These are phyloP conservation scores for Endocalyx cinctus DNA, from an alignment of 2,329 filamentous ascomycete species.

Conservation along the genomic window DNA sequence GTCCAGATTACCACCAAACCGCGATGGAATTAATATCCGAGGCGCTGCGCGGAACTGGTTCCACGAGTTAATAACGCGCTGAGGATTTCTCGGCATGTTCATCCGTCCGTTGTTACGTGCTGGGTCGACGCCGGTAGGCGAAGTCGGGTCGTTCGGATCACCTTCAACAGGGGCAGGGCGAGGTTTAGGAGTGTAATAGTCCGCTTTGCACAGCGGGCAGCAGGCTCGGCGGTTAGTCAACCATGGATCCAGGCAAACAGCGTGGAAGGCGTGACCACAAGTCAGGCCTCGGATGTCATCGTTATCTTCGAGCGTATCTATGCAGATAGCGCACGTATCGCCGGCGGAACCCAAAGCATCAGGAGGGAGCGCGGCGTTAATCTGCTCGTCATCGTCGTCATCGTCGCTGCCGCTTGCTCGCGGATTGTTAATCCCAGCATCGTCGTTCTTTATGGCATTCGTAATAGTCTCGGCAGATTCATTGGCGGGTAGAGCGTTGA, in stretches of 20 bases:
- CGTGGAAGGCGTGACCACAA: slow-evolving; percentile 98
- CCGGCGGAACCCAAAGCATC: slow-evolving; percentile 78
- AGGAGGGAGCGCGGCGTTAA: slow-evolving; percentile 74
- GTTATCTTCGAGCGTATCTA: slow-evolving; percentile 89
- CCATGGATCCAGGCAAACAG: slow-evolving; percentile 94
- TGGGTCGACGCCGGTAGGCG: slow-evolving; percentile 21
- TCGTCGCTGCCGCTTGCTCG: slow-evolving; percentile 42
- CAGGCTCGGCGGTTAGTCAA: slow-evolving; percentile 89
- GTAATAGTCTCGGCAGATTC: slow-evolving; percentile 13
- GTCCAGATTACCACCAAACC: slow-evolving; percentile 13
- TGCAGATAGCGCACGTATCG: slow-evolving; percentile 93
- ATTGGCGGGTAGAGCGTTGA: slow-evolving; percentile 4
- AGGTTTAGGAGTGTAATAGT: slow-evolving; percentile 94
- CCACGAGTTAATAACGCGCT: slow-evolving; percentile 32
- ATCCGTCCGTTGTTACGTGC: slow-evolving; percentile 39
- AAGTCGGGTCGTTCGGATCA: slow-evolving; percentile 27
- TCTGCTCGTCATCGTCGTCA: slow-evolving; percentile 75
- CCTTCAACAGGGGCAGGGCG: slow-evolving; percentile 51
- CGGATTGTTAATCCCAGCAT: too few species aligned
- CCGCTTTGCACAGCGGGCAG: slow-evolving; percentile 95
- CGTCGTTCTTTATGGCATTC: slow-evolving; percentile 20
- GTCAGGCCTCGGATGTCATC: slow-evolving; percentile 91
- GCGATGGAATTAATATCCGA: slow-evolving; percentile 20
- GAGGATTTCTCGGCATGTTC: slow-evolving; percentile 42
- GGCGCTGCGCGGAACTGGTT: slow-evolving; percentile 27